A percentile compares a stretch with the other conserved stretches of the same genome.
These are phyloP conservation scores for Fusarium zealandicum DNA, from an alignment of 2,329 filamentous ascomycete species.

Conservation along the genomic window DNA sequence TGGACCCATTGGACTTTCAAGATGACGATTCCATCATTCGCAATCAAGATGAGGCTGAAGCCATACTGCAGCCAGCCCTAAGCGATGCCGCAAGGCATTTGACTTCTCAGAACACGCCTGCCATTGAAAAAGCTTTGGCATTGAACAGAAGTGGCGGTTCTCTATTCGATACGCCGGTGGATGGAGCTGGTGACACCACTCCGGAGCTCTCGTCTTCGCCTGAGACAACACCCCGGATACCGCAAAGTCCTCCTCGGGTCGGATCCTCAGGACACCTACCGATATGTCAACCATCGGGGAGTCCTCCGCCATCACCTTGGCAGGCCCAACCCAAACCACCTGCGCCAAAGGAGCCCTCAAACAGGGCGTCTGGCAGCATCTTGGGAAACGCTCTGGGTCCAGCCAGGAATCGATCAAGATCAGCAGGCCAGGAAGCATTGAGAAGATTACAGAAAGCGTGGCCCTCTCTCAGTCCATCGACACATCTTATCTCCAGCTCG, in stretches of 20 bases:
- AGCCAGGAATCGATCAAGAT: constrained; percentile 59
- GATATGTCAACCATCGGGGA: constrained; percentile 2
- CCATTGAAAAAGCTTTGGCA: constrained; percentile 64
- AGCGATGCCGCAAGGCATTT: constrained; percentile 64
- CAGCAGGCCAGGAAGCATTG: constrained; percentile 63
- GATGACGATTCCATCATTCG: constrained; percentile 40
- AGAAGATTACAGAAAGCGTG: constrained; percentile 64
- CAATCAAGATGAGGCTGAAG: constrained; percentile 64
- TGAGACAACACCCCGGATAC: constrained; percentile 18
- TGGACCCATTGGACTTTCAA: constrained; percentile 18
- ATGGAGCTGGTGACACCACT: constrained; percentile 36
- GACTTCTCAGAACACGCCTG: constrained; percentile 61
- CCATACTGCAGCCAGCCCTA: constrained; percentile 65
- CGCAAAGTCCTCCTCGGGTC: constrained; percentile 10
- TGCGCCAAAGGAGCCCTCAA: constrained; percentile 25
- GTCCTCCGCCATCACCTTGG: constrained; percentile 43
- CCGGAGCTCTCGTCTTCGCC: constrained; percentile 33
- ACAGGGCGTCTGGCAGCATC: constrained; percentile 41
- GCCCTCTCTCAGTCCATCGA: constrained; percentile 55
- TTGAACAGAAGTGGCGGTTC: constrained; percentile 52
- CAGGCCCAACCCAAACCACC: constrained; percentile 35
- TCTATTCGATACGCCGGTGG: constrained; percentile 38
- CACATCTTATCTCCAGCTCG: constrained; percentile 50
- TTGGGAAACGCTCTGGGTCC: constrained; percentile 58
- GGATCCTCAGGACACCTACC: constrained; percentile 8